Evolutionary conservation across 192 early-diverging fungal species (phyloP), one percentile per base, ranked within the genome.

Genomic region (Umbelopsis ramanniana): DNA sequence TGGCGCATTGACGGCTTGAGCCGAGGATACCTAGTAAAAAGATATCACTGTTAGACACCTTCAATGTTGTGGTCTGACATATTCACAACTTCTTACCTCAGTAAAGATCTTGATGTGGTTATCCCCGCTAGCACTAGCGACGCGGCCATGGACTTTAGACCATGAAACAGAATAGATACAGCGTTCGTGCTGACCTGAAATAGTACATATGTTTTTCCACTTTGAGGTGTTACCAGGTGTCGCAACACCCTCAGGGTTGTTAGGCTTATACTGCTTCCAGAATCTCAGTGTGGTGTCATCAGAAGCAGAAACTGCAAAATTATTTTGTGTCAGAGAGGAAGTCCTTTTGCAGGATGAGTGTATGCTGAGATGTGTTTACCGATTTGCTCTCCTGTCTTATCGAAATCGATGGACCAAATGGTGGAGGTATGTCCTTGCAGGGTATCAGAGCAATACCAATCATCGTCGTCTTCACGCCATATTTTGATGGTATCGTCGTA

Each of bases 401-500:
- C 88, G 67, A 98, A 99, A 68, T 97, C 96, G 3, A 96, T 88
- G 0, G 84, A 87, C 97, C 97, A 99, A 3, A 99, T 96, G 0
- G 97, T 98, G 22, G 93, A 94, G 21, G 83, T 83, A 72, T 97
- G 96, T 9, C 94, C 96, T 15, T 87, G 81, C 29, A 99, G 81
- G 15, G 93, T 94, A 52, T 93, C 92, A 22, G 91, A 88, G 71
- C 93, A 95, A 74, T 91, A 92, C 97, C 97, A 99, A 81, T 99
- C 97, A 71, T 98, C 97, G 69, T 94, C 92, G 70, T 98, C 93
- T 35, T 99, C 96, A 54, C 84, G 86, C 95, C 95, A 99, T 37
- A 99, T 85, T 71, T 93, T 91, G 67, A 99, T 91, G 4, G 94
- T 95, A 72, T 99, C 94, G 71, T 99, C 97, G 73, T 99, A 98